Evolutionary conservation across 257 asterid species (phyloP), one percentile per base, ranked within the genome.

Genomic region (Solanum pinnatisectum): DNA sequence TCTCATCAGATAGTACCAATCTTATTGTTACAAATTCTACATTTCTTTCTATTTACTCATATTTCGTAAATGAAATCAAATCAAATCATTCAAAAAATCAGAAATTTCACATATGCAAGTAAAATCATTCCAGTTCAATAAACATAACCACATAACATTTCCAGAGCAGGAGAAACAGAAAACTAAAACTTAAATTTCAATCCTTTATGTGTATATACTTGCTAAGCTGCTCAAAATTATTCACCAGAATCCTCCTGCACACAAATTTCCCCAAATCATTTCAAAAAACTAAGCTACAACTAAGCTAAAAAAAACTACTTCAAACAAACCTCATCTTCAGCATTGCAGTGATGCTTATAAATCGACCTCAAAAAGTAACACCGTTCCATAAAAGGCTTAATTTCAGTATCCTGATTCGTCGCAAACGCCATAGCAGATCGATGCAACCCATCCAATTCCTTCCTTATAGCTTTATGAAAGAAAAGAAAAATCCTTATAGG

Each of bases 271-370:
- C 39, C 59, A 81, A 81, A 81, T 81, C 30, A 78, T 14, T 25
- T 1, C 12, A 27, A 15, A 46, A 81, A 81, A 15, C 0, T 44
- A 4, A 15, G 22, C 11, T 42, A 20, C 60, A 46, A 79, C 1
- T 81, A 25, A 46, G 32, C 49, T 85, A 52, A 4, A 16, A 22
- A 76, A 36, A 33, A 60, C 42, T 25, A 10, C 37, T 35, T 14
- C 22, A 22, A 32, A 88, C 87, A 23, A 27, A 91, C 98, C 98
- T 95, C 98, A 84, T 95, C 98, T 89, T 95, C 98, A 72, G 98
- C 98, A 92, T 95, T 95, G 93, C 98, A 95, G 90, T 95, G 98
- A 93, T 95, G 98, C 87, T 93, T 94, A 83, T 95, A 95, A 90
- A 95, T 95, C 85, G 97, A 94, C 92, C 98, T 91, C 30, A 95